Conservation (phyloP, 2,329 filamentous ascomycete genomes). For the Pestalotiopsis sp. region DNA sequence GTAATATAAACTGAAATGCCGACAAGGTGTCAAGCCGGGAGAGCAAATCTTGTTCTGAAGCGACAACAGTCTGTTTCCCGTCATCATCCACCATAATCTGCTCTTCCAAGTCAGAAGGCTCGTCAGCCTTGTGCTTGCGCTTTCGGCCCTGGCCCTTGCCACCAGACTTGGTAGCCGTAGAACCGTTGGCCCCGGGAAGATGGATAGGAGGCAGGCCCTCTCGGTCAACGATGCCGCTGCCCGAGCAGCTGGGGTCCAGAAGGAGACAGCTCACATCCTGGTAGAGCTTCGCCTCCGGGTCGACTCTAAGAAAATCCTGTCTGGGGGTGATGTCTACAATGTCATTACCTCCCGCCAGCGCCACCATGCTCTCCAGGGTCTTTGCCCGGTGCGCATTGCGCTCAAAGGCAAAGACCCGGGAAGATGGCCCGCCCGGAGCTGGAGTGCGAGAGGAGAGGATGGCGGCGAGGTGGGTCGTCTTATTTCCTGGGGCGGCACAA, state of each 20-base stretch:
- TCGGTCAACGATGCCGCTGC: slow-evolving; percentile 89
- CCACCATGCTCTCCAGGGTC: slow-evolving; percentile 84
- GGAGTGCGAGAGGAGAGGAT: slow-evolving; percentile 57
- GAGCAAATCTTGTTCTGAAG: slow-evolving; percentile 58
- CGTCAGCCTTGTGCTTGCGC: slow-evolving; percentile 45
- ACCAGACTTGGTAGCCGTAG: slow-evolving; percentile 41
- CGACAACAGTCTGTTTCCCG: slow-evolving; percentile 52
- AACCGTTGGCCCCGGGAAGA: slow-evolving; percentile 47
- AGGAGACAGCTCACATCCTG: slow-evolving; percentile 77
- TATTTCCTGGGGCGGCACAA: slow-evolving; percentile 94
- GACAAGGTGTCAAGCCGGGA: slow-evolving; percentile 74
- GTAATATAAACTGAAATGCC: slow-evolving; percentile 77
- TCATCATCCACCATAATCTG: slow-evolving; percentile 57
- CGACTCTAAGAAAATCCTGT: slow-evolving; percentile 80
- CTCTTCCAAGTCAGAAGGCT: slow-evolving; percentile 24
- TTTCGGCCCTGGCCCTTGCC: slow-evolving; percentile 40
- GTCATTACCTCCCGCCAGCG: slow-evolving; percentile 69
- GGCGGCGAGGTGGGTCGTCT: slow-evolving; percentile 90
- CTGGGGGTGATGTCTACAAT: slow-evolving; percentile 71
- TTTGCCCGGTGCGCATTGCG: slow-evolving; percentile 72
- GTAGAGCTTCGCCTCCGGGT: slow-evolving; percentile 66
- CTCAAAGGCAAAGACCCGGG: slow-evolving; percentile 76
- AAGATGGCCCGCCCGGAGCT: slow-evolving; percentile 31
- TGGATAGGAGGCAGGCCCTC: slow-evolving; percentile 75
- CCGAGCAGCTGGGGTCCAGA: slow-evolving; percentile 92